Base-by-base conservation (phyloP, 2,329 filamentous ascomycete genomes). In the Akanthomyces uredinophilus region DNA sequence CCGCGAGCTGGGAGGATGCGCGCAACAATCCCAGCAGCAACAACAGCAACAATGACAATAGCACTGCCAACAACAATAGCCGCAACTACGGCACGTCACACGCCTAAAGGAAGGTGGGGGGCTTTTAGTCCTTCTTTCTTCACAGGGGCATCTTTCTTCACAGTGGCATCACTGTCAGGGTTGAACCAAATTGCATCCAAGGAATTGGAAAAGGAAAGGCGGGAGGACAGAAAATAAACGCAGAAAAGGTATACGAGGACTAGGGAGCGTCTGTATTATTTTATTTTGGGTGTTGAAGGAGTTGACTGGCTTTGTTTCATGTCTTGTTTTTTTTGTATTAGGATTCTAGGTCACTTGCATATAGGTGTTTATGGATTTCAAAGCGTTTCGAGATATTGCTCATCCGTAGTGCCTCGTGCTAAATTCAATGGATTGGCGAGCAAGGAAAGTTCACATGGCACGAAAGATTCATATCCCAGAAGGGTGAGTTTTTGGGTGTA, bases 1-100 rank as follows among this genome's bases (percentile, higher is more conserved):
- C 90, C 49, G 91, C 91, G 5, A 92, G 90, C 1, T 97, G 92
- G 92, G 86, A 94, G 72, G 92, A 96, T 72, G 88, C 96, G 56
- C 91, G 89, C 1, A 89, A 89, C 1, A 62, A 53, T 39, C 61
- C 60, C 50, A 62, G 65, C 43, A 63, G 39, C 54, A 39, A 53
- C 63, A 50, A 66, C 35, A 62, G 56, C 50, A 63, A 66, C 37
- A 62, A 57, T 44, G 63, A 56, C 63, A 60, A 62, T n/a, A 46
- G 5, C 43, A n/a, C n/a, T n/a, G n/a, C n/a, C n/a, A 49, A 6
- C 53, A 49, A 58, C 60, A 60, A 64, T 24, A 47, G n/a, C 18
- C 41, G 52, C 44, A 56, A 43, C 41, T 58, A 63, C 10, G 58
- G 58, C 16, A 60, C 58, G 5, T 14, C 49, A 16, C 35, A 47